Percentiles rank a stretch among this genome's conserved stretches.
These are phyloP conservation scores for Remersonia thermophila DNA, from an alignment of 2,329 filamentous ascomycete genomes.

Conservation along the genomic window DNA sequence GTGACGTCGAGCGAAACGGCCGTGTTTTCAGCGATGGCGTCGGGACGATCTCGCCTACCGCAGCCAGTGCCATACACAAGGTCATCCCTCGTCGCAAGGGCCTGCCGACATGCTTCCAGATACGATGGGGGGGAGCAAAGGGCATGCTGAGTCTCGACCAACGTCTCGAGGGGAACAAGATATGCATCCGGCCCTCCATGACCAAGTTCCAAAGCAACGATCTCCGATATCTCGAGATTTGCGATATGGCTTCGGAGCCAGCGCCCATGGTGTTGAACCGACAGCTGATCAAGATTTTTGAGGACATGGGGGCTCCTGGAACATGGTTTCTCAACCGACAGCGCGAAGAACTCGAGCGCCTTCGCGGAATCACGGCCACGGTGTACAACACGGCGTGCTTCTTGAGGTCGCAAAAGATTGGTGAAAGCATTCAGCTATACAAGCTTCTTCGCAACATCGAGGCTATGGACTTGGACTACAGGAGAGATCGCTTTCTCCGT, in stretches of 20 bases:
- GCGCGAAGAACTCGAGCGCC: conserved; percentile 42
- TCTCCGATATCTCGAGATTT: conserved; percentile 53
- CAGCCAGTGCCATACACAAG: conserved; percentile 49
- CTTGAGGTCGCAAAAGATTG: conserved; percentile 49
- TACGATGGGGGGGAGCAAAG: conserved; percentile 63
- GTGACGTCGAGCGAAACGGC: conserved; percentile 38
- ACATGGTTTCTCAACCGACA: conserved; percentile 55
- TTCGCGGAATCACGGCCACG: conserved; percentile 47
- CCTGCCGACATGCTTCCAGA: conserved; percentile 57
- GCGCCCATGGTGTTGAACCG: conserved; percentile 63
- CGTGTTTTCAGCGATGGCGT: conserved; percentile 69
- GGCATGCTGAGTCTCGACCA: conserved; percentile 65
- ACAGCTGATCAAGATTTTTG: conserved; percentile 74
- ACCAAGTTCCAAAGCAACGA: conserved; percentile 56
- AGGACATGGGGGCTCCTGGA: conserved; percentile 54
- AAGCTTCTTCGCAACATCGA: conserved; percentile 49
- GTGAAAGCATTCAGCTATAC: conserved; percentile 46
- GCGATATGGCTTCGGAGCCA: conserved; percentile 53
- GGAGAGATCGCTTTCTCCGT: conserved; percentile 56
- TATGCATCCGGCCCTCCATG: conserved; percentile 64
- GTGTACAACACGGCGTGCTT: conserved; percentile 53
- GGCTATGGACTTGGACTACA: conserved; percentile 50
- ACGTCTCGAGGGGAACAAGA: conserved; percentile 40
- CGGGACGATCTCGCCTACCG: conserved; percentile 53
- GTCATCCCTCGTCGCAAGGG: conserved; percentile 34